These are phyloP conservation scores for Paramecium pentaurelia DNA, from an alignment of 73 alveolate genomes.

Conservation along the genomic window DNA sequence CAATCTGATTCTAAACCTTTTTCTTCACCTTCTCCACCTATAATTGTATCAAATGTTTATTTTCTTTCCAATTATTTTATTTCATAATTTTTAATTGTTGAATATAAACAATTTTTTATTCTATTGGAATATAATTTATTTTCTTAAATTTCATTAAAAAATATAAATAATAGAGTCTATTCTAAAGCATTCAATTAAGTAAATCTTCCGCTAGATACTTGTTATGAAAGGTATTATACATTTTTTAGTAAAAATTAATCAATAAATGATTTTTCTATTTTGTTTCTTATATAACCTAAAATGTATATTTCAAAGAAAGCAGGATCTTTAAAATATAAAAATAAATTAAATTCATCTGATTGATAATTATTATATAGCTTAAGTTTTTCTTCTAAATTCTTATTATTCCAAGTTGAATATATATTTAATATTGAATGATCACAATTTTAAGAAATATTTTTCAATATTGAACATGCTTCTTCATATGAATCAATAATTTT, in stretches of 20 bases:
- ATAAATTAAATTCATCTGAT: neutral
- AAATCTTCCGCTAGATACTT: neutral
- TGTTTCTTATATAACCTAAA: neutral
- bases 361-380: neutral
- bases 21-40: neutral
- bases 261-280: neutral
- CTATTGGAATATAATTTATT: neutral
- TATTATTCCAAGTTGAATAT: neutral
- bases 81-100: neutral
- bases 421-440: conserved; percentile 66
- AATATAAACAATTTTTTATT: neutral
- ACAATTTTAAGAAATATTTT: conserved; percentile 76
- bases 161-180: neutral
- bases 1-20: neutral
- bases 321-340: neutral
- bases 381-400: neutral
- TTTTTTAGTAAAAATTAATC: neutral
- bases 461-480: neutral
- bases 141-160: neutral
- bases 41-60: neutral
- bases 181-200: neutral
- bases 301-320: neutral
- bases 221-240: neutral
- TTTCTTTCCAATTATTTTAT: neutral
- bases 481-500: neutral